Base-by-base conservation (phyloP, 176 grass and related monocot genomes). In the Melocanna baccifera region DNA sequence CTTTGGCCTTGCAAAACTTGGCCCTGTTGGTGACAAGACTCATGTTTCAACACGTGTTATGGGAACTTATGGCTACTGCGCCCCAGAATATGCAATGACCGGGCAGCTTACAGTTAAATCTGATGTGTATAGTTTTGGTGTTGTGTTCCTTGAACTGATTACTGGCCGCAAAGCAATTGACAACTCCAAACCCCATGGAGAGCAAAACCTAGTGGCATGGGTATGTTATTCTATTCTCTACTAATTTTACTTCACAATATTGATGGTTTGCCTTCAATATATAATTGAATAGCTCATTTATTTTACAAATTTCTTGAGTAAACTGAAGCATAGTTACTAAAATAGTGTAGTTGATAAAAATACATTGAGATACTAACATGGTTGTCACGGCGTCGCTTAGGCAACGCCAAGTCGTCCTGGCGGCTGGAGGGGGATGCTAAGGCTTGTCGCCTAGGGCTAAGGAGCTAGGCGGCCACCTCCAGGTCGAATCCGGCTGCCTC, bases 61-160 rank as follows among this genome's bases (percentile, higher is more conserved):
- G 94, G 94, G 94, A 65, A 97, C 94, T 37, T 94, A 94, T 78
- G 94, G 94, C 39, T 97, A 97, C 76, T 97, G 94, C 56, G 94
- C 94, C 13, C 94, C 94, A 83, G 94, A 97, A 66, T 97, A 97
- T 79, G 94, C 94, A 62, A 94, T 97, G 94, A 97, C 94, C 5
- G 94, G 94, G 36, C 91, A 97, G 76, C 87, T 97, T 77, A 97
- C 94, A 12, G 87, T 92, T 72, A 97, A 97, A 88, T 92, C 91
- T 80, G 94, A 94, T 79, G 94, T 97, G 25, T 97, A 97, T 89
- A 97, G 94, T 68, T 97, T 94, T 72, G 91, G 94, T 64, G 94
- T 97, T 40, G 94, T 97, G 46, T 97, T 97, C 71, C 91, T 97
- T 78, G 94, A 97, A 81, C 65, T 97, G 75, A 97, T 97, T 88